Percentiles rank a stretch among this genome's conserved stretches.
These are phyloP conservation scores for Zygosaccharomyces pseudobailii DNA, from an alignment of 1,139 yeast species.

Conservation along the genomic window DNA sequence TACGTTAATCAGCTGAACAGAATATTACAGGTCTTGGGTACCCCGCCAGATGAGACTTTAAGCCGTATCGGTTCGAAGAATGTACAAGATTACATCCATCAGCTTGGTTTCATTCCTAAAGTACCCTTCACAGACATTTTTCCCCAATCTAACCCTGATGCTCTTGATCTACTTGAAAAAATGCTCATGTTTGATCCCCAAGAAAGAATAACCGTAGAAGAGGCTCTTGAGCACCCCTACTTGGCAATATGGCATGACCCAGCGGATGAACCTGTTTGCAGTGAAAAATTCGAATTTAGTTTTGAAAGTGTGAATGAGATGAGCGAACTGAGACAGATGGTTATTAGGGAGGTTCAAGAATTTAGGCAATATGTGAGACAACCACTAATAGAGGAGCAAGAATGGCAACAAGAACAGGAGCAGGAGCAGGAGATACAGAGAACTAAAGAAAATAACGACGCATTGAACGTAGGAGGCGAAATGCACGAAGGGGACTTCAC, in stretches of 20 bases:
- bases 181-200: slow-evolving; percentile 88
- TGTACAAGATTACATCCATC: slow-evolving; percentile 88
- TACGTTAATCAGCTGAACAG: slow-evolving; percentile 93
- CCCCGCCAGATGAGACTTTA: slow-evolving; percentile 82
- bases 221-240: slow-evolving; percentile 87
- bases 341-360: slow-evolving; percentile 71
- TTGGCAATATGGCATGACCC: slow-evolving; percentile 95
- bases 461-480: slow-evolving; percentile 1
- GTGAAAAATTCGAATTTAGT: slow-evolving; percentile 76
- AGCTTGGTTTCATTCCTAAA: slow-evolving; percentile 77
- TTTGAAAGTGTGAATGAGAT: slow-evolving; percentile 86
- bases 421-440: slow-evolving; percentile 18
- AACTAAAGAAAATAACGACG: slow-evolving; percentile 17
- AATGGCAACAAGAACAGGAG: slow-evolving; percentile 16
- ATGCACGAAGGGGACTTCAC: slow-evolving; percentile 19
- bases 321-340: slow-evolving; percentile 69
- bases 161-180: slow-evolving; percentile 72
- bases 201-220: slow-evolving; percentile 80
- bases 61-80: slow-evolving; percentile 80
- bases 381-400: slow-evolving; percentile 60
- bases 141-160: slow-evolving; percentile 83
- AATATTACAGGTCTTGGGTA: slow-evolving; percentile 79
- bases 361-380: slow-evolving; percentile 79
- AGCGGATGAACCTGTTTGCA: slow-evolving; percentile 85
- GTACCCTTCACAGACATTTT: slow-evolving; percentile 69